Evolutionary conservation across 83 land plant species (phyloP), one percentile per base, ranked within the genome.

Genomic region (Picea engelmannii): DNA sequence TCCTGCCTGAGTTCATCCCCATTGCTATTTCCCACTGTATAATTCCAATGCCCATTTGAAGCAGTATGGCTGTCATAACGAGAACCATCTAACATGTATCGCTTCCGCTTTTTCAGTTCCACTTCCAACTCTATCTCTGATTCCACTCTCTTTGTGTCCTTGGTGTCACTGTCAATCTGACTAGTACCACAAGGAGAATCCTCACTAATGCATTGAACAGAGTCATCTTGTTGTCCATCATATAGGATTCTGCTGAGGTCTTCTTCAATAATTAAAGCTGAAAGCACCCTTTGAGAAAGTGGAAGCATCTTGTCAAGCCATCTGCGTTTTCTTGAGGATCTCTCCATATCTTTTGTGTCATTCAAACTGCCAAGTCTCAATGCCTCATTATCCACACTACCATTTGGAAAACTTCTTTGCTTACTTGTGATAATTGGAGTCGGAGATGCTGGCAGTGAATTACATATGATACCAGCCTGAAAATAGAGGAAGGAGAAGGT

Each of bases 281-380:
- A 89, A 55, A 96, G 74, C 64, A 98, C 92, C 83, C 95, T 88
- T 84, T 96, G 98, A 20, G 92, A 98, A 21, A 96, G 88, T 24
- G 99, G 92, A 69, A 91, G 84, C 20, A 83, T 80, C 79, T 78
- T 86, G 55, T 92, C 83, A 79, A 78, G 66, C 83, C 80, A 84
- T 40, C 67, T 71, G 13, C 86, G 42, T 79, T 78, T 84, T 81
- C 88, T 89, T 47, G 78, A 27, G 79, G 76, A 60, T 76, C n/a
- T 47, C 38, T 84, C 85, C 6, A 61, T 82, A 70, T 66, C 78
- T 82, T 69, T 76, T 69, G 61, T 69, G 52, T 38, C 65, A 78
- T n/a, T 69, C 27, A 79, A 62, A 38, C 58, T 76, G 62, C 60
- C 79, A 78, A 49, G 77, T 47, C 42, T 68, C 18, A 27, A 83